Evolutionary conservation across 1,284 basidiomycete genomes (phyloP), one percentile per base, ranked within the genome.

Genomic region (Wallemia ichthyophaga): DNA sequence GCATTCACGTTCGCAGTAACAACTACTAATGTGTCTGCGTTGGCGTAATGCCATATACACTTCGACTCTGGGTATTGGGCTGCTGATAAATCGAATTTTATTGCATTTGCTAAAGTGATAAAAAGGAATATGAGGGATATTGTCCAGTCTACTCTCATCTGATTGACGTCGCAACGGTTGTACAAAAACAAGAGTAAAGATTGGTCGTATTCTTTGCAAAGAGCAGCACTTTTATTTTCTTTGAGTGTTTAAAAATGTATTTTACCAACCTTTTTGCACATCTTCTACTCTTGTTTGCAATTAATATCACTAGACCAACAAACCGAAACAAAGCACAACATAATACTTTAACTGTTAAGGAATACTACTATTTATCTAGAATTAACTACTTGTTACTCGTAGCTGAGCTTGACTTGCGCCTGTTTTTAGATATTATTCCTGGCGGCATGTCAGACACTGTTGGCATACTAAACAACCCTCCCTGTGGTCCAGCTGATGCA

Each of bases 21-120:
- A 64, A 98, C 85, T 65, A 92, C 85, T 27, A 94, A 79, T 5
- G 85, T 78, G 65, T 87, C 80, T 1, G 75, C 72, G 66, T 88
- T 81, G n/a, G 82, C 88, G 58, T 82, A 75, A 68, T 95, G 91
- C 89, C 89, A 95, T 61, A 94, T 80, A 70, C 89, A 94, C 72
- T 83, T 87, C 62, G 76, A 67, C 54, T 75, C 71, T 0, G 87
- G 85, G 65, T 80, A 77, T 61, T 77, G 76, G 62, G 74, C 75
- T 1, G 85, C 78, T 37, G 72, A 75, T 25, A 91, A 73, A 56
- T 75, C 69, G 70, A 94, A 91, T 72, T 94, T 94, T 72, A 94
- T 82, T 57, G 83, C 85, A 56, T 59, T 60, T 37, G 63, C 64
- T 55, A 62, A 58, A 3, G 13, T 21, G n/a, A 48, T 15, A 5